phyloP scores from a whole-genome alignment of 176 grass and related monocot genomes.

The Musa troglodytarum region DNA sequence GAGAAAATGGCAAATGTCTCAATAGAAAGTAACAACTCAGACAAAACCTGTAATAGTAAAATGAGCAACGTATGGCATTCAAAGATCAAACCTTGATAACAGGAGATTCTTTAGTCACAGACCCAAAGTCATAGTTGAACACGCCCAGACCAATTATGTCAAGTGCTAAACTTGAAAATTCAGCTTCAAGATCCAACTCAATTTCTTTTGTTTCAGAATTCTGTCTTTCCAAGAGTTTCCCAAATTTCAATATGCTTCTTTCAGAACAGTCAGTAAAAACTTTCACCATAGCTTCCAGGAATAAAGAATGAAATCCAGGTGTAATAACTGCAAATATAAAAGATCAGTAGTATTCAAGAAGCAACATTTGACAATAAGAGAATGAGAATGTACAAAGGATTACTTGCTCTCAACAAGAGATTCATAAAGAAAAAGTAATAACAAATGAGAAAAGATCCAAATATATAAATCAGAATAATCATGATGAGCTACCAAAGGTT shows the following conservation, averaged over 20 bases:
- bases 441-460: neutral
- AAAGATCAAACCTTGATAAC: slow-evolving; percentile 70
- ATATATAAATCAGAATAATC: neutral
- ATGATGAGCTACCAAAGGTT: neutral
- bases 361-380: neutral
- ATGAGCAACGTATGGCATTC: neutral
- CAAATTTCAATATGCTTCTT: slow-evolving; percentile 78
- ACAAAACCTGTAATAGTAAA: neutral
- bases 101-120: slow-evolving; percentile 93
- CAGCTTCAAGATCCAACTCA: slow-evolving; percentile 79
- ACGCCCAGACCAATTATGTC: slow-evolving; percentile 95
- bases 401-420: neutral
- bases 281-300: slow-evolving; percentile 87
- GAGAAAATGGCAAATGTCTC: neutral
- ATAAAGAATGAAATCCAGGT: slow-evolving; percentile 83
- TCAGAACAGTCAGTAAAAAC: slow-evolving; percentile 76
- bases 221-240: slow-evolving; percentile 38
- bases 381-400: neutral
- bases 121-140: slow-evolving; percentile 96
- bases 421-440: neutral
- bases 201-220: slow-evolving; percentile 27
- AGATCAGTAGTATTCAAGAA: neutral
- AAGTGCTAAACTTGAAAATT: slow-evolving; percentile 95
- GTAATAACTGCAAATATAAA: slow-evolving; percentile 62
- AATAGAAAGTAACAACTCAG: neutral